A percentile compares a stretch with the other conserved stretches of the same genome.
These are phyloP conservation scores for Tricharina praecox DNA, from an alignment of 495 filamentous ascomycete genomes.

Conservation along the genomic window DNA sequence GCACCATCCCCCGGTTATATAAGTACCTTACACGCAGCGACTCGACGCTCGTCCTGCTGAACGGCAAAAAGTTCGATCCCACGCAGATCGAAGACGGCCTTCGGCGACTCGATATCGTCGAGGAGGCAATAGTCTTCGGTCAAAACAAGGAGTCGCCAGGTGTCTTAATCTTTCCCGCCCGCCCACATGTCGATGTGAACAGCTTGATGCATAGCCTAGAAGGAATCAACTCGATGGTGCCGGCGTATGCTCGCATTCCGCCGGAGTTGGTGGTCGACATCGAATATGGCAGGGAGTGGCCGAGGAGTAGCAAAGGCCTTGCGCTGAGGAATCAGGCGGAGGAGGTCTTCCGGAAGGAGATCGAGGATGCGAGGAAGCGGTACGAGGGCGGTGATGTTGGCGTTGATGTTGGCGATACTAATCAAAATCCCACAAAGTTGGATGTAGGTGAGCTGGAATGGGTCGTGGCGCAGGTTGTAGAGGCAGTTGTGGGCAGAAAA, in stretches of 20 bases:
- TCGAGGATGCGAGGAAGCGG: constrained; percentile 30
- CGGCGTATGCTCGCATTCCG: constrained; percentile 31
- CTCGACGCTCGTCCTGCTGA: constrained; percentile 45
- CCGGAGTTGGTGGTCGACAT: constrained; percentile 33
- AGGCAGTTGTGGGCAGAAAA: constrained; percentile 2
- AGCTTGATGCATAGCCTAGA: constrained; percentile 31
- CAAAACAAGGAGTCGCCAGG: constrained; percentile 35
- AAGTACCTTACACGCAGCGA: constrained; percentile 48
- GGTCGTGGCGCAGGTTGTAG: constrained; percentile 19
- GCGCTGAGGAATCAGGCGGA: constrained; percentile 32
- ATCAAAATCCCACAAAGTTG: no score
- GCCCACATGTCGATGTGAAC: neutral
- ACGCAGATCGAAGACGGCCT: constrained; percentile 43
- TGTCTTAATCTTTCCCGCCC: constrained; percentile 35
- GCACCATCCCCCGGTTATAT: constrained; percentile 41
- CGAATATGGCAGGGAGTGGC: constrained; percentile 12
- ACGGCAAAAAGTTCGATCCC: constrained; percentile 56
- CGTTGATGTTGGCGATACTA: constrained; percentile 9
- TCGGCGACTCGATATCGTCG: constrained; percentile 33
- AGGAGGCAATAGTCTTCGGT: constrained; percentile 46
- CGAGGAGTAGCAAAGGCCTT: constrained; percentile 42
- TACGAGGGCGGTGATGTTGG: constrained; percentile 23
- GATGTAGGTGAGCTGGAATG: constrained; percentile 20
- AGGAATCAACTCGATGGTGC: constrained; percentile 1
- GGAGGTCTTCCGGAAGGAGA: constrained; percentile 28